Evolutionary conservation across 2,329 filamentous ascomycete genomes (phyloP).

Genomic region (Aphanoascus verrucosus): DNA sequence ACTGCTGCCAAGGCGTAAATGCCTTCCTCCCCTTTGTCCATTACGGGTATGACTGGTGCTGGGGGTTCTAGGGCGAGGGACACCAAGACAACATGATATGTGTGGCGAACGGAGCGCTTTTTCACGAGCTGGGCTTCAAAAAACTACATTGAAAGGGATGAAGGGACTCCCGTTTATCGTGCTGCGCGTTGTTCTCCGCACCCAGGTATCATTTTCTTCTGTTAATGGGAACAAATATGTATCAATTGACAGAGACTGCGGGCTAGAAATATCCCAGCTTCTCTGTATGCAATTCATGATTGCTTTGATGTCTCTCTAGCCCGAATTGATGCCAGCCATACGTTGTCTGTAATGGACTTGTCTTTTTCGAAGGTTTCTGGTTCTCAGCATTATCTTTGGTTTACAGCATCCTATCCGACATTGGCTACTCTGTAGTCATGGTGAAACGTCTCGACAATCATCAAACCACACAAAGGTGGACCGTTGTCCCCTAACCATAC

Average conservation of each 20-base stretch:
- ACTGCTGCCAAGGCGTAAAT: conserved; percentile 36
- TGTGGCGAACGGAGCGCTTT: conserved; percentile 2
- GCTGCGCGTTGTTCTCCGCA: conserved; percentile 1
- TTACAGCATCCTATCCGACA: no score
- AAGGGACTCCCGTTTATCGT: conserved; percentile 2
- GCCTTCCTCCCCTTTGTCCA: neutral
- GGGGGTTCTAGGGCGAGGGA: neutral
- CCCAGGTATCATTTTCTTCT: conserved; percentile 7
- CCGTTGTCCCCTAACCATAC: no score
- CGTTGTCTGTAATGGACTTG: neutral
- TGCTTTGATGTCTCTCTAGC: conserved; percentile 5
- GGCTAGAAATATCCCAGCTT: conserved; percentile 1
- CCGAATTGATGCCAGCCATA: neutral
- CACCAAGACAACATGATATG: neutral
- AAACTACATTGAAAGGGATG: neutral
- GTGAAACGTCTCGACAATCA: no score
- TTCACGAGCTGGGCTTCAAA: conserved; percentile 1
- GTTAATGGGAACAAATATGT: conserved; percentile 11
- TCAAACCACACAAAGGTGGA: no score
- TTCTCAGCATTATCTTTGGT: no score
- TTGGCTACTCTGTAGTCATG: no score
- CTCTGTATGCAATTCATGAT: conserved; percentile 6
- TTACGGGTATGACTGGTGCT: conserved; percentile 1
- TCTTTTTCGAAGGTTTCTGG: neutral
- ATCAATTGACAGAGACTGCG: conserved; percentile 3